Evolutionary conservation across 1,284 basidiomycete genomes (phyloP), one percentile per base, ranked within the genome.

Genomic region (Marasmius sp.): DNA sequence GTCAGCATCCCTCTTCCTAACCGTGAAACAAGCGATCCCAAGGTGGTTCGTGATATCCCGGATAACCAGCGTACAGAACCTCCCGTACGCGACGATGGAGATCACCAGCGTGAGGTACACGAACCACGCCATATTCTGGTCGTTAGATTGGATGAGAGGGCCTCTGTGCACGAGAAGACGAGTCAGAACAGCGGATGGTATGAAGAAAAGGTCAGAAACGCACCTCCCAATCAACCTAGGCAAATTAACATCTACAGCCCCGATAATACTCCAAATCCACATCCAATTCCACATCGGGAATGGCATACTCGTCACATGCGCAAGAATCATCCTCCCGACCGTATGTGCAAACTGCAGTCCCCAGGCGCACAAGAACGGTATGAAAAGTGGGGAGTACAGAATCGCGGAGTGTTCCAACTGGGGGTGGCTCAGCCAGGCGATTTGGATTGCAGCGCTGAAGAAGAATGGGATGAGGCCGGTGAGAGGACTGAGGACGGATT

Each of bases 361-460:
- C 95, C 95, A 98, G 50, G 91, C 90, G 66, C 87, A 88, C 18
- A 96, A 75, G 81, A 97, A 97, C 0, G 95, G 94, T 6, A 98
- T 77, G 70, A 98, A 89, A 20, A 91, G 81, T 1, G 87, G 77
- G 0, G 86, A 87, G 68, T 85, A 74, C 56, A 90, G 74, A 71
- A 91, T 86, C 1, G 57, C 58, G 43, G 43, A 36, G 63, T 83
- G 75, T 61, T 79, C 72, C 66, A 78, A 78, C n/a, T 84, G 77
- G 5, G 92, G 86, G 48, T 86, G 84, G 36, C 86, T 83, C 22
- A 97, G 82, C 96, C 95, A 98, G 33, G 84, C 75, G 45, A 94
- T 71, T 68, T 97, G 91, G 59, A 94, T 81, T 18, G 72, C 70
- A 1, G 87, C 85, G 45, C 93, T 87, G 51, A 88, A 68, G 27